Base-by-base conservation (phyloP, 305 asterid species). In the Lippia alba region DNA sequence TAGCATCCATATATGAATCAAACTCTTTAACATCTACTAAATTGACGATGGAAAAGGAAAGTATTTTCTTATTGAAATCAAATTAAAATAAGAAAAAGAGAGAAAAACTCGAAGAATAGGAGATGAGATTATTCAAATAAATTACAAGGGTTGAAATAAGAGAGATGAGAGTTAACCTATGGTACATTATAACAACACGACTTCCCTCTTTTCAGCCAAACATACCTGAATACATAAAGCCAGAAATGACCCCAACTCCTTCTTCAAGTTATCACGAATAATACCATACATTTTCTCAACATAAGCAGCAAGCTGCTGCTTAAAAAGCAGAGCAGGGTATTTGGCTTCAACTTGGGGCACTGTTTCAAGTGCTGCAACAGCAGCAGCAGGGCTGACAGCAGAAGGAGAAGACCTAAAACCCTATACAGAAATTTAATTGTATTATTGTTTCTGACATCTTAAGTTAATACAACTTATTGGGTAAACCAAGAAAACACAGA, bases 281-380 rank as follows among this genome's bases (percentile, higher is more conserved):
- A 94, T 94, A 65, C 99, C 99, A 82, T 86, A 95, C 36, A 95
- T 95, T 85, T 95, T 95, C 84, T 95, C 99, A 59, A 92, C 96
- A 75, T 90, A 95, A 12, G 99, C 99, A 17, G 96, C 85, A n/a
- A 95, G 96, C 82, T 95, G 99, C 90, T 95, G 99, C 88, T 90
- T 92, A 89, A 95, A 95, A 80, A 95, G 97, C 66, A 95, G 78
- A 69, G 99, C 99, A 41, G 99, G 99, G 80, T 89, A 86, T 74
- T 92, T 95, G 57, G 99, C 98, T 80, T 95, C 98, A 69, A 92
- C 96, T 84, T 90, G 98, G 74, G 83, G 92, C 70, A 95, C 97
- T 68, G 96, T 83, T 53, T 89, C 96, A 62, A 95, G 84, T 61
- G 96, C 94, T 33, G 90, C 92, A 0, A 95, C 79, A 32, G 97